These are phyloP conservation scores for Saururus chinensis DNA, from an alignment of 164 flowering plant genomes.

Conservation along the genomic window DNA sequence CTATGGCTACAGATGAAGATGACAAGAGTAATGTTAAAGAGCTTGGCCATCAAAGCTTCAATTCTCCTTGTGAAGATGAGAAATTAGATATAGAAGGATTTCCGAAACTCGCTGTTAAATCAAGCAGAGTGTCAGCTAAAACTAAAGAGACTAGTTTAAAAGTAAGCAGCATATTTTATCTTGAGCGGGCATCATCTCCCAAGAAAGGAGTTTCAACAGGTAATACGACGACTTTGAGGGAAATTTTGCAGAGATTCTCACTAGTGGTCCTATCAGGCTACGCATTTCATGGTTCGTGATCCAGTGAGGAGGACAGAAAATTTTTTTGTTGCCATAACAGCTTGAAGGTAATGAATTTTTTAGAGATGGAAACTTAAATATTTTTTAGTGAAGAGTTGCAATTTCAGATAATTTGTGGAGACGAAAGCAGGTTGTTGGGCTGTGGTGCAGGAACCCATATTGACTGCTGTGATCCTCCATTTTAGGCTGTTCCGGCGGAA, in stretches of 20 bases:
- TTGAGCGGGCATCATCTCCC: constrained; percentile 77
- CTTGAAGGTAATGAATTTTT: constrained; percentile 63
- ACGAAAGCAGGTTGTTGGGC: too few relatives aligned
- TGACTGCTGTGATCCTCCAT: constrained; percentile 87
- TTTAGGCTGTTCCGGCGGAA: constrained; percentile 52
- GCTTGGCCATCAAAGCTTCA: too few relatives aligned
- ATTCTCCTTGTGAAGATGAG: too few relatives aligned
- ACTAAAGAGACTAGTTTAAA: constrained; percentile 7
- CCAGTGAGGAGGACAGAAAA: constrained; percentile 86
- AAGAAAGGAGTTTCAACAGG: constrained; percentile 73
- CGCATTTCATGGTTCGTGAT: constrained; percentile 79
- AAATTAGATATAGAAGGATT: constrained; percentile 8
- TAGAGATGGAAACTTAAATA: too few relatives aligned
- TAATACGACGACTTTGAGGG: too few relatives aligned
- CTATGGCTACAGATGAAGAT: too few relatives aligned
- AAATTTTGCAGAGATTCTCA: too few relatives aligned
- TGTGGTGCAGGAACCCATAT: too few relatives aligned
- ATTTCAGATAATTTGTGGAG: too few relatives aligned
- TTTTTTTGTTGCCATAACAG: constrained; percentile 92
- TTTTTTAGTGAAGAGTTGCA: too few relatives aligned
- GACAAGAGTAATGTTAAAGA: too few relatives aligned
- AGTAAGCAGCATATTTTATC: constrained; percentile 48
- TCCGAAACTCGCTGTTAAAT: constrained; percentile 15
- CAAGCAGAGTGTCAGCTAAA: too few relatives aligned
- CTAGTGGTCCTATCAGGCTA: constrained; percentile 94